Percentiles rank a stretch among this genome's conserved stretches.
These are phyloP conservation scores for Plantago elongata DNA, from an alignment of 257 asterid genomes.

Conservation along the genomic window DNA sequence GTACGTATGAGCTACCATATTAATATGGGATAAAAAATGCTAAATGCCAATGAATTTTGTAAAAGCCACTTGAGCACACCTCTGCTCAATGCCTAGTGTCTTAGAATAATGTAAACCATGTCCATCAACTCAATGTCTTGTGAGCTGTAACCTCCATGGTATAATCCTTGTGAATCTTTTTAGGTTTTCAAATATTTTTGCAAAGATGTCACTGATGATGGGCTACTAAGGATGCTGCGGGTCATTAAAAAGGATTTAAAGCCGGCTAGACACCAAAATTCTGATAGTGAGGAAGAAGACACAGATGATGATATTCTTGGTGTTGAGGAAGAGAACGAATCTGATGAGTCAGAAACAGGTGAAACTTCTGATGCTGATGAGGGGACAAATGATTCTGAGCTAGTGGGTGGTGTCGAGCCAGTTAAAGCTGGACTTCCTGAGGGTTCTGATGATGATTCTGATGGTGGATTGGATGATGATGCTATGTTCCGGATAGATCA, in stretches of 20 bases:
- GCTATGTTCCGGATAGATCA: conserved; percentile 90
- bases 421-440: conserved; percentile 48
- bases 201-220: conserved; percentile 66
- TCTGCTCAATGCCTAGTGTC: too few relatives aligned
- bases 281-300: conserved; percentile 58
- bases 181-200: conserved; percentile 87
- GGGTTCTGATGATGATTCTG: conserved; percentile 78
- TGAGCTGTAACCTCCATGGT: neutral
- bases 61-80: too few relatives aligned
- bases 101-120: too few relatives aligned
- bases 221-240: conserved; percentile 72
- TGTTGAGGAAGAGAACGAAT: conserved; percentile 81
- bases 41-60: too few relatives aligned
- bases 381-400: conserved; percentile 74
- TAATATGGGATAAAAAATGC: too few relatives aligned
- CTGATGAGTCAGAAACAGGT: conserved; percentile 77
- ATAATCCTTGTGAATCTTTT: neutral
- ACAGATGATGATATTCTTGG: conserved; percentile 71
- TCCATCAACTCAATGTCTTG: neutral
- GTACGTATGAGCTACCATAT: too few relatives aligned
- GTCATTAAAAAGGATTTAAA: conserved; percentile 84
- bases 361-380: conserved; percentile 75
- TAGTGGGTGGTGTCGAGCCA: conserved; percentile 45
- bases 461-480: conserved; percentile 92
- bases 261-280: conserved; percentile 78